Base-by-base conservation (phyloP, 257 asterid species). In the Thymus quinquecostatus region DNA sequence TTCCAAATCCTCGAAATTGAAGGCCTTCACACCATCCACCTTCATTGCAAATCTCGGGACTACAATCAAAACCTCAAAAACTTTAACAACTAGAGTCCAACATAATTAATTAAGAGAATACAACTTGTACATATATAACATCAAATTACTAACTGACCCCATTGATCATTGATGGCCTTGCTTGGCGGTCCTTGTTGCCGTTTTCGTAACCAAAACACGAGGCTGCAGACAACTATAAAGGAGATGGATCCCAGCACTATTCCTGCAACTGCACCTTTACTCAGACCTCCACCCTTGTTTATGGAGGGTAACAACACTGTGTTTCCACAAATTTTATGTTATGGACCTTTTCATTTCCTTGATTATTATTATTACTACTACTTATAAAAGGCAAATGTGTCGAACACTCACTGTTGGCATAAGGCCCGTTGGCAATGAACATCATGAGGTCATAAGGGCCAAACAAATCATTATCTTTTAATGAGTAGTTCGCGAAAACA, bases 371-470 rank as follows among this genome's bases (percentile, higher is more conserved):
- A 62, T 13, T 8, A 43, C 1, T 43, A 43, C 4, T 2, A 43
- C 2, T 0, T 10, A 6, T 43, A 21, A 21, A 0, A 36, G 3
- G 5, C 5, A 36, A 21, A 21, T 21, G 21, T 36, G 8, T 5
- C 8, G 6, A 6, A 6, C 8, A 6, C 40, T 9, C 28, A 82
- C 88, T 59, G 61, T 55, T 1, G 58, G 73, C 32, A 41, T 70
- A 79, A 64, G 80, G 83, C 44, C 85, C 86, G 43, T 54, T 36
- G 14, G 81, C 81, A 10, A 78, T 83, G 74, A 86, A 86, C 77
- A 80, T 73, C 73, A 86, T 82, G 59, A 86, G 87, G 69, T 83
- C 88, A 59, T 77, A 83, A 32, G 88, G 91, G 69, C 91, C 91
- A 62, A 79, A 86, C 13, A 64, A 64, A 53, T 83, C 85, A 58